Evolutionary conservation across 805 yeast genomes (phyloP), one percentile per base, ranked within the genome.

Genomic region (Kuraishia piskuri): DNA sequence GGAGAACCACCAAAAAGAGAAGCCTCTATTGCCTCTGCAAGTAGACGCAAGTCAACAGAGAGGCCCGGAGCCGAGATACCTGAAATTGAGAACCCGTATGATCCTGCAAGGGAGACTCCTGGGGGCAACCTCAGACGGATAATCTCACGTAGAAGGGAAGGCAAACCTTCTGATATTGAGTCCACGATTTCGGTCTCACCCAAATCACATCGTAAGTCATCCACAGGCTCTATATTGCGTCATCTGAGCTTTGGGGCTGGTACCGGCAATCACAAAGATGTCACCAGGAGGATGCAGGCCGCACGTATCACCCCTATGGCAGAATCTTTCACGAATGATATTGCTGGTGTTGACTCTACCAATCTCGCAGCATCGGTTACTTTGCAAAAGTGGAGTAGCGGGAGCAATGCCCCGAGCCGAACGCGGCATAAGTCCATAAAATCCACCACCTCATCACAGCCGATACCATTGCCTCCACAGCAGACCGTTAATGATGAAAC

Each of bases 1-100:
- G 90, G 88, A 1, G 74, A 72, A 10, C 86, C 92, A 2, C 64
- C 79, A 46, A 68, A 66, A 24, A 69, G 77, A 52, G 91, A 86
- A 59, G 69, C 68, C 48, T 72, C 84, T 0, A 82, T 86, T 52
- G 89, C 89, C 3, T 70, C 72, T 24, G 58, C 72, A 9, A 59
- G 61, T 59, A 63, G 47, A 60, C 61, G 2, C 61, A 66, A 2
- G 66, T 62, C 53, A 58, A 57, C 1, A 52, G 51, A 14, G 49
- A 58, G 5, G 67, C 65, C 19, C 61, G 73, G 69, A 0, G 56
- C 7, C 40, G 40, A 64, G 36, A 68, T 66, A 5, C 63, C 68
- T 10, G 48, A 40, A 19, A 36, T 40, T 6, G 50, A 49, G 2
- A 63, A 63, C 53, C 57, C 58, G 4, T 63, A 62, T 48, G 58